Base-by-base conservation (phyloP, 2,329 filamentous ascomycete species). In the Fusarium guadeloupense region DNA sequence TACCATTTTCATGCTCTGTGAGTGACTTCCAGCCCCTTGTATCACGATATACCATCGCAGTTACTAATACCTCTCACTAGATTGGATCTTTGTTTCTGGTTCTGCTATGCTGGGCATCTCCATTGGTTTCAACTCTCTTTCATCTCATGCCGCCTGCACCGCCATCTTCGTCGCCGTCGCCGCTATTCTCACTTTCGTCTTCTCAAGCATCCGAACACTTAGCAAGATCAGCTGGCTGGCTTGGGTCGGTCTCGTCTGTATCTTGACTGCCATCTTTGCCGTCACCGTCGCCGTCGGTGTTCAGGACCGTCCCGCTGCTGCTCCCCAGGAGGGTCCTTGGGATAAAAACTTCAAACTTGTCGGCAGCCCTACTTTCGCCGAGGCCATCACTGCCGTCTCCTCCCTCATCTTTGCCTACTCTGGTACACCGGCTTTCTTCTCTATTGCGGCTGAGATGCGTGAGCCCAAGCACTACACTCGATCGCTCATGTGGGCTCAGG, bases 71-170 rank as follows among this genome's bases (percentile, higher is more conserved):
- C 12, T 3, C 9, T 13, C 13, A 9, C 10, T n/a, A 70, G 70
- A 64, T 41, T 72, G 62, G 62, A 56, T 70, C 31, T 71, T 71
- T 13, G 50, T 65, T 37, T 64, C 73, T 40, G 79, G 77, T 44
- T 78, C 77, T 9, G 78, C 74, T 5, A 74, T 82, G 57, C 67
- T 80, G 17, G 68, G 77, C 10, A 66, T 74, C 16, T 78, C 75
- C 0, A 78, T 77, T 30, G 72, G 62, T 0, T 59, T 79, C 21
- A 79, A 79, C 54, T 68, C 76, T 4, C 51, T 79, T 5, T 78
- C 76, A 0, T 58, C 62, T 0, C 75, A 78, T 49, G 76, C 64
- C 10, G 56, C 67, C n/a, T 78, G 76, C 48, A 78, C 77, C n/a
- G 75, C 75, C 2, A 54, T 74, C 17, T 78, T 78, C 34, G 75